Evolutionary conservation across 805 yeast genomes (phyloP).

Genomic region (Suhomyces canberraensis): DNA sequence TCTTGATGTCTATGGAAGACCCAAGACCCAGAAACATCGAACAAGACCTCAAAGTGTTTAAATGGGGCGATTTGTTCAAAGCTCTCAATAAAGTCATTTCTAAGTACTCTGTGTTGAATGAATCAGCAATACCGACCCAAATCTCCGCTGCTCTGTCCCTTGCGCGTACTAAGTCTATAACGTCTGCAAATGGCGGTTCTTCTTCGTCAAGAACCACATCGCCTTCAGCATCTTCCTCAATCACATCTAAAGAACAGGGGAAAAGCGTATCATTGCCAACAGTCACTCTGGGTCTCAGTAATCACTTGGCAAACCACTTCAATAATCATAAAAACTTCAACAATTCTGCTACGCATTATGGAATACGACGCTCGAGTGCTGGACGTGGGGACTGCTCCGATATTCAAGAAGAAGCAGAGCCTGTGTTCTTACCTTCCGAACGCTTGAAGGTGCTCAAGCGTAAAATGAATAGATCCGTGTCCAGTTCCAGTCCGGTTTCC

Average conservation of each 20-base stretch:
- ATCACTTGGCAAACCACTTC: not conserved
- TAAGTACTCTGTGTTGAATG: conserved; percentile 42
- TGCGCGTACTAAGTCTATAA: conserved; percentile 1
- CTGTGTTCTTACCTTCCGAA: conserved; percentile 23
- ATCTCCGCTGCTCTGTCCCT: too few species aligned
- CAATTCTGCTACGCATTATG: not conserved
- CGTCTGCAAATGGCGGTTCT: not conserved
- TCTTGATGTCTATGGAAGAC: conserved; percentile 57
- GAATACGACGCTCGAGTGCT: not conserved
- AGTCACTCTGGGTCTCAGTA: not conserved
- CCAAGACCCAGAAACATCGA: conserved; percentile 71
- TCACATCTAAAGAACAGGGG: too few species aligned
- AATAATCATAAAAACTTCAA: not conserved
- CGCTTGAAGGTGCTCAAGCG: conserved; percentile 22
- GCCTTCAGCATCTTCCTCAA: not conserved
- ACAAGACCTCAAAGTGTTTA: conserved; percentile 65
- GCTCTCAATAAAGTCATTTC: conserved; percentile 58
- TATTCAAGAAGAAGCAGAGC: not conserved
- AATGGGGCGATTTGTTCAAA: conserved; percentile 50
- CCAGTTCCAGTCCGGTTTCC: not conserved
- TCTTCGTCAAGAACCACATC: not conserved
- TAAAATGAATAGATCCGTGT: conserved; percentile 10
- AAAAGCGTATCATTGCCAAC: too few species aligned
- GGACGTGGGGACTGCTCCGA: not conserved
- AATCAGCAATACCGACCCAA: not conserved